A percentile compares a stretch with the other conserved stretches of the same genome.
Conservation (phyloP, 257 asterid species). For the Ehretia macrophylla region DNA sequence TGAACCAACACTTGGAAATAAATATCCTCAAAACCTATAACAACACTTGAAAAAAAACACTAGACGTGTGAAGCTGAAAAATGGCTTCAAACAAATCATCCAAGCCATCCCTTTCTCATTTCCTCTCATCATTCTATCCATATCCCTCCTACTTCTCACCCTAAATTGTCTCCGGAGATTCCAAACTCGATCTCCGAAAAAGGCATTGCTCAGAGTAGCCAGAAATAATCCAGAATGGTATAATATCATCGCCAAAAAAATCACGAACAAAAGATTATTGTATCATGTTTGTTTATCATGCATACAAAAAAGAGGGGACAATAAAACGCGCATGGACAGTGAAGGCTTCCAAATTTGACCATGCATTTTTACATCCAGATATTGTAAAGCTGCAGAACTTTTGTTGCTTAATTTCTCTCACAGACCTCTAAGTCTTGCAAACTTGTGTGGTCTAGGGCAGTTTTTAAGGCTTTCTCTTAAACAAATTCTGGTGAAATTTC, state of each 20-base stretch:
- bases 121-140: constrained; percentile 34
- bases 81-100: constrained; percentile 44
- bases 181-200: constrained; percentile 6
- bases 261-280: no score
- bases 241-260: no score
- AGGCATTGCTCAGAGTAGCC: neutral
- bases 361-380: no score
- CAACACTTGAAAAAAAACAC: neutral
- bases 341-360: no score
- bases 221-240: neutral
- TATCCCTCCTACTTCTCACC: constrained; percentile 28
- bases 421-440: no score
- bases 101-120: constrained; percentile 25
- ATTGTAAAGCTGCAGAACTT: neutral
- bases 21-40: neutral
- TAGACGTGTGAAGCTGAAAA: constrained; percentile 1
- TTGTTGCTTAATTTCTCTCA: neutral
- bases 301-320: no score
- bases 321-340: no score
- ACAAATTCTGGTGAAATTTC: neutral
- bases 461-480: no score
- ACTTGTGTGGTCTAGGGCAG: no score
- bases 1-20: neutral
- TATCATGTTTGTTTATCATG: no score
- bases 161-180: constrained; percentile 20